phyloP scores from a whole-genome alignment of 169 alveolate genomes.

The Plasmodium malariae region DNA sequence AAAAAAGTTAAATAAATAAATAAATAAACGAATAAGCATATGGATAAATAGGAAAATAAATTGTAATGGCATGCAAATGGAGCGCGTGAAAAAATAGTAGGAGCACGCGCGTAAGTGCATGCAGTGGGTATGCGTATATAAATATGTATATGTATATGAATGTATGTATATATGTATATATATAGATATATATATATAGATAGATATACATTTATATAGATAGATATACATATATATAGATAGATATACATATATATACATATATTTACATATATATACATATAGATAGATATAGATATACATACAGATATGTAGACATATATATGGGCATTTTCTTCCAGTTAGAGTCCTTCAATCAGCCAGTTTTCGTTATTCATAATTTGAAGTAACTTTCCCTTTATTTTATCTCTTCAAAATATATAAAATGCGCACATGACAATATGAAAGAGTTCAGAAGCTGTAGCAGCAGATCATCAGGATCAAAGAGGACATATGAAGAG shows the following conservation, averaged over 20 bases:
- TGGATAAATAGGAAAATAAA: too few relatives aligned
- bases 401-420: background rate
- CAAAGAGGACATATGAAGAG: constrained; percentile 32
- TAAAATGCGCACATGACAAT: background rate
- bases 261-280: too few relatives aligned
- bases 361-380: background rate
- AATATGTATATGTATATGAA: background rate
- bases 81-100: too few relatives aligned
- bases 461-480: constrained; percentile 29
- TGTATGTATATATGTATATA: background rate
- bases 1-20: too few relatives aligned
- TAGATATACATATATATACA: too few relatives aligned
- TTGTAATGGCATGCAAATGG: too few relatives aligned
- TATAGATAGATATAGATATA: too few relatives aligned
- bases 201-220: too few relatives aligned
- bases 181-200: background rate
- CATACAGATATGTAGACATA: too few relatives aligned
- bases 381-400: background rate
- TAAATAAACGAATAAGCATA: too few relatives aligned
- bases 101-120: background rate
- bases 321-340: background rate
- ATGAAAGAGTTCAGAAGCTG: constrained; percentile 39
- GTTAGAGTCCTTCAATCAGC: background rate
- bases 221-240: too few relatives aligned
- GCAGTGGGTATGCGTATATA: too few relatives aligned